Evolutionary conservation across 768 basidiomycete species (phyloP), one percentile per base, ranked within the genome.

Genomic region (Pulveroboletus sp.): DNA sequence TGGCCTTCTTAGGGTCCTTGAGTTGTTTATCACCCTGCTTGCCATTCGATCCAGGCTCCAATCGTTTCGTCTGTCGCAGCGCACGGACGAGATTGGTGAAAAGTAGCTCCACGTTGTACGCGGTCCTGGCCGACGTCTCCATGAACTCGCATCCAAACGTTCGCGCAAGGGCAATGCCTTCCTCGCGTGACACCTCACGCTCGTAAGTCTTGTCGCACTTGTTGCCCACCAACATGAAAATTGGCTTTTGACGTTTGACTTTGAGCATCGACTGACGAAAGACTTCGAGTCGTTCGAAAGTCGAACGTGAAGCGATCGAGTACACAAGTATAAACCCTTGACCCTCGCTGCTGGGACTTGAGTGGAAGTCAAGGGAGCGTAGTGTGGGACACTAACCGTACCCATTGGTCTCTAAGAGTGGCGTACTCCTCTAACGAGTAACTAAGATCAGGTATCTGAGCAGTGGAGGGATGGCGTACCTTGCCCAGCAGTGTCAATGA

Each of bases 311-410:
- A 49, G 91, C 89, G 67, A 97, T 94, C 38, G 93, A 95, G 72
- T 96, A 97, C 51, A 96, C 93, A 41, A 97, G 81, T 58, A 97
- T 87, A 69, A 97, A 95, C n/a, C 93, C 93, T 74, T 95, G 93
- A 55, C 94, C 94, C 70, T 97, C 93, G 27, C 93, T 95, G 63
- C n/a, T 27, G 44, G 42, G 39, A n/a, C 45, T 35, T 54, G 32
- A 46, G 50, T 39, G 27, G 46, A 37, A 44, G 56, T 52, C 47
- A 38, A 43, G 46, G 38, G 46, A 41, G 28, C 49, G 31, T 14
- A 21, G 17, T 26, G 30, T 36, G 40, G 27, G 48, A 43, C 49
- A 77, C 86, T 70, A 54, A 95, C 93, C 93, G 84, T 60, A 96
- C 92, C 93, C 93, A 97, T 70, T 97, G 94, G 75, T 96, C 93